These are phyloP conservation scores for Aegle marmelos DNA, from an alignment of 345 rosid genomes.

Conservation along the genomic window DNA sequence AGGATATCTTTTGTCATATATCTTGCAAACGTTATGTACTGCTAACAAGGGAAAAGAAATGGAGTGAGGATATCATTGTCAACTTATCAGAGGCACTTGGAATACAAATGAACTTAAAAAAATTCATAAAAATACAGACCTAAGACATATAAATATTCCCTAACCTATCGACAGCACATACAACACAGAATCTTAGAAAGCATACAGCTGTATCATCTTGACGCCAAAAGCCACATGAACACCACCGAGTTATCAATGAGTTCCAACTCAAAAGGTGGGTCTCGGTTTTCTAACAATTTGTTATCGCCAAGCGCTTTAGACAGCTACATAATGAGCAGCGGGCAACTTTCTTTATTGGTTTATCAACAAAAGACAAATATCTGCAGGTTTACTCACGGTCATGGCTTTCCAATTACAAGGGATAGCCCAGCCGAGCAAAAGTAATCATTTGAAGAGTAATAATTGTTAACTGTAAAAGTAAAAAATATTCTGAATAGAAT, in stretches of 20 bases:
- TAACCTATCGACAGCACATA: constrained; percentile 7
- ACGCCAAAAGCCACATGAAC: constrained; percentile 3
- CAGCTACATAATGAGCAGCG: constrained; percentile 15
- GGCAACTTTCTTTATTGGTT: constrained; percentile 14
- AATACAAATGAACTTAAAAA: background rate
- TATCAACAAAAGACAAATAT: constrained; percentile 15
- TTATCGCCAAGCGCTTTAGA: constrained; percentile 18
- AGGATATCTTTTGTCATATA: background rate
- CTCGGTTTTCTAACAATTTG: constrained; percentile 10
- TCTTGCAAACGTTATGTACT: background rate
- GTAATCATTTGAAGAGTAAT: background rate
- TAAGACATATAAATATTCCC: background rate
- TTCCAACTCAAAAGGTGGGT: constrained; percentile 19
- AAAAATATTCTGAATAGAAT: background rate
- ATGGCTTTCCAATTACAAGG: background rate
- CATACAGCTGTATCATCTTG: background rate
- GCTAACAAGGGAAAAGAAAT: background rate
- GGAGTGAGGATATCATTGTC: background rate
- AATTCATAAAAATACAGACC: background rate
- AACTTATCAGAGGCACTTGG: background rate
- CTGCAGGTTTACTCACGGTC: background rate
- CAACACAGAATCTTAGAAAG: background rate
- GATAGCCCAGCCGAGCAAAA: constrained; percentile 8
- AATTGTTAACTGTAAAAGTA: background rate
- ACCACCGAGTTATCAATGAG: constrained; percentile 4